Base-by-base conservation (phyloP, 768 basidiomycete genomes). In the Hericium coralloides region DNA sequence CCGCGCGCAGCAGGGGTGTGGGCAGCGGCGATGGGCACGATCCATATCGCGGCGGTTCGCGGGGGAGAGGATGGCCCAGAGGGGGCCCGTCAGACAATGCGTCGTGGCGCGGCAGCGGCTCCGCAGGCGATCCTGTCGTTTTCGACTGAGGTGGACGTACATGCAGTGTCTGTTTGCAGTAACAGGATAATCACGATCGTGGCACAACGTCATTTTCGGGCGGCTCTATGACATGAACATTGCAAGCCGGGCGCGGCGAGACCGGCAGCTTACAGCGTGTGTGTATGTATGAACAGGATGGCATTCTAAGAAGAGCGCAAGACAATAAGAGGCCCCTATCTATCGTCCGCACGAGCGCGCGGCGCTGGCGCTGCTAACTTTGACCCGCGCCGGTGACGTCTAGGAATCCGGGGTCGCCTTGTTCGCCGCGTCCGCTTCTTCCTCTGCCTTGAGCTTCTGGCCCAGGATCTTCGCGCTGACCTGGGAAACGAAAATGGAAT, bases 381-480 rank as follows among this genome's bases (percentile, higher is more conserved):
- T 52, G 25, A 37, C 18, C 15, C 17, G 18, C 15, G 23, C 52
- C 36, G 14, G 14, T 31, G 38, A 38, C 38, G 18, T 18, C 23
- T 22, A 41, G 14, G 53, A 25, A 15, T n/a, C 36, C 25, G 26
- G 31, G 17, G 39, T n/a, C 38, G 18, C 41, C 26, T 31, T 41
- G 25, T 37, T 48, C 55, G 23, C n/a, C 31, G 48, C 55, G 31
- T 31, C 31, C 31, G 31, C 31, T 20, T 39, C 22, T 17, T 48
- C 38, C 48, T 70, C 72, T 53, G 72, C 78, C 64, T 81, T 77
- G 70, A 85, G 68, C 61, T 74, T 76, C 68, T 83, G 76, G 10
- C 84, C 84, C 48, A 90, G 68, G 58, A 91, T 85, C 70, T 89
- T 92, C 59, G 89, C 89, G 68, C 87, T 81, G 59, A 92, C 84